phyloP scores from a whole-genome alignment of 129 eudicot species.

The Dittrichia graveolens region DNA sequence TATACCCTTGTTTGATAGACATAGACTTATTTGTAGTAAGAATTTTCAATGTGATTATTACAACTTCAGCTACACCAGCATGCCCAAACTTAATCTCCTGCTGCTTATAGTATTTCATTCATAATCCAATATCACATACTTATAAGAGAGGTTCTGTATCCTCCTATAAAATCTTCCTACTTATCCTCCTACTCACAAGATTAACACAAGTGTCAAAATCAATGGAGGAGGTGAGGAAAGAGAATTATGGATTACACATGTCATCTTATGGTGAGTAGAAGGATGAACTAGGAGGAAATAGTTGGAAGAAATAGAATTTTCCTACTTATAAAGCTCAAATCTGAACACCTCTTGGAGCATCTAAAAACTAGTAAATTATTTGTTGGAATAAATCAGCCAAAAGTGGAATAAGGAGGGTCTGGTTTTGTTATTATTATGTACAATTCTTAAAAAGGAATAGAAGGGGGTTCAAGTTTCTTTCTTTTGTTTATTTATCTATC shows the following conservation, averaged over 20 bases:
- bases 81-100: neutral
- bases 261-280: too few relatives aligned
- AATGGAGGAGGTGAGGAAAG: too few relatives aligned
- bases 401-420: conserved; percentile 7
- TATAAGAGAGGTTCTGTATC: too few relatives aligned
- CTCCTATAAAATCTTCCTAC: too few relatives aligned
- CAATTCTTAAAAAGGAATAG: conserved; percentile 6
- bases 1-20: neutral
- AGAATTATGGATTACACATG: too few relatives aligned
- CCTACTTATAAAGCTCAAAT: neutral
- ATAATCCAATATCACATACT: neutral
- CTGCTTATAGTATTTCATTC: neutral
- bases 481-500: neutral
- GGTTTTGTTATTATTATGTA: conserved; percentile 19
- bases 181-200: too few relatives aligned
- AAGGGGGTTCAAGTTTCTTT: conserved; percentile 2
- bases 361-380: conserved; percentile 2
- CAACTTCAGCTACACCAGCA: neutral
- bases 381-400: neutral
- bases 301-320: too few relatives aligned
- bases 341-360: neutral
- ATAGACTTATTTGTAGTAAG: neutral
- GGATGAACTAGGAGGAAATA: too few relatives aligned
- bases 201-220: too few relatives aligned
- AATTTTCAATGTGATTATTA: conserved; percentile 9